Percentiles rank a stretch among this genome's conserved stretches.
Conservation (phyloP, 768 basidiomycete species). For the Lentinula aciculospora region DNA sequence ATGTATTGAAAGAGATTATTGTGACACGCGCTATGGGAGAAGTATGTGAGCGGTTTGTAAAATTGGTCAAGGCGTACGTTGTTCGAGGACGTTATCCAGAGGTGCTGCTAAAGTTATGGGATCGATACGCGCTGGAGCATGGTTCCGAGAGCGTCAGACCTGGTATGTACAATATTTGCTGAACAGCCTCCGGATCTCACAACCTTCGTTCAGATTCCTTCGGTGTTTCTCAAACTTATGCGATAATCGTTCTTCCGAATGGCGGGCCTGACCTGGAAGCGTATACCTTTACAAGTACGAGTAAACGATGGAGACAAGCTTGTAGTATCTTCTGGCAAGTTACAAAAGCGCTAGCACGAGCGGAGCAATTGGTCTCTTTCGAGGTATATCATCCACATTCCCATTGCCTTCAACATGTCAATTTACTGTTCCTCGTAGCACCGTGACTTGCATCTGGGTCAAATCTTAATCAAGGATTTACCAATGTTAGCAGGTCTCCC, state of each 20-base stretch:
- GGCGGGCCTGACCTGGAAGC: slow-evolving; percentile 89
- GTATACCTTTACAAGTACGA: slow-evolving; percentile 56
- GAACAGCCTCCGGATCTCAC: slow-evolving; percentile 4
- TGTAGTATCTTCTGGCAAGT: slow-evolving; percentile 92
- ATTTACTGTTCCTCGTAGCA: slow-evolving; percentile 49
- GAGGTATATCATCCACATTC: slow-evolving; percentile 55
- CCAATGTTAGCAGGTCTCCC: slow-evolving; percentile 21
- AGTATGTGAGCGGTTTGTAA: slow-evolving; percentile 72
- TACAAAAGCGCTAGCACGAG: slow-evolving; percentile 65
- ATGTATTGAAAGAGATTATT: slow-evolving; percentile 76
- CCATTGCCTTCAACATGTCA: not conserved
- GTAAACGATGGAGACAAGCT: slow-evolving; percentile 78
- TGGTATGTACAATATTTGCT: slow-evolving; percentile 35
- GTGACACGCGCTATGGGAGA: slow-evolving; percentile 75
- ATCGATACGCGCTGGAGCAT: slow-evolving; percentile 68
- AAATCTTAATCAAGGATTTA: slow-evolving; percentile 75
- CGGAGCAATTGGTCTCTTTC: slow-evolving; percentile 76
- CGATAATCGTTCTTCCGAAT: slow-evolving; percentile 85
- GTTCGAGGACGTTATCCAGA: slow-evolving; percentile 85
- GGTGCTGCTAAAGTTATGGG: slow-evolving; percentile 78
- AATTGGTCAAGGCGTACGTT: slow-evolving; percentile 76
- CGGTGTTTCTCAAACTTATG: slow-evolving; percentile 72
- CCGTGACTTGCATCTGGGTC: slow-evolving; percentile 98
- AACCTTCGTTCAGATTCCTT: slow-evolving; percentile 61
- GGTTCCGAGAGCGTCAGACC: slow-evolving; percentile 85